Conservation (phyloP, 2,329 filamentous ascomycete species). For the Akanthomyces muscarius region DNA sequence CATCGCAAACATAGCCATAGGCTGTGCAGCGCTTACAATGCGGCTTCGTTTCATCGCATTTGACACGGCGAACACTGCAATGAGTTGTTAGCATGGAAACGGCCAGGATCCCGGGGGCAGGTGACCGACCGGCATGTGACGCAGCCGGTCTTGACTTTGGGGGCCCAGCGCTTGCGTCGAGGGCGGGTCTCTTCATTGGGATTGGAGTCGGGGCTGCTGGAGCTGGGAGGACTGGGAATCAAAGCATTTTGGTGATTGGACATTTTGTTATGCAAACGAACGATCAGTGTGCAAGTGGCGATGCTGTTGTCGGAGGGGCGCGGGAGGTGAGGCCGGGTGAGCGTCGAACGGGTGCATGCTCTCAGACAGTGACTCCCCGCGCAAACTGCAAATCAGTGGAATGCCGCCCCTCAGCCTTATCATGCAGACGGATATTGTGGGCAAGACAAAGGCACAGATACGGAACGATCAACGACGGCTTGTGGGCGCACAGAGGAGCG, state of each 20-base stretch:
- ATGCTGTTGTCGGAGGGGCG: no score
- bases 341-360: no score
- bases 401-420: no score
- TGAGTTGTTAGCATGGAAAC: background rate
- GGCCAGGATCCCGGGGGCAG: background rate
- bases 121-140: constrained; percentile 7
- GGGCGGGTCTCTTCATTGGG: background rate
- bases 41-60: constrained; percentile 12
- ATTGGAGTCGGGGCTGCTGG: background rate
- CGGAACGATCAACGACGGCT: background rate
- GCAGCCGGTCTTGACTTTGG: constrained; percentile 13
- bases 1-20: constrained; percentile 9
- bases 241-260: background rate
- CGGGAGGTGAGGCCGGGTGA: no score
- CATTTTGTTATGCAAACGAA: background rate
- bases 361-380: no score
- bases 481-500: no score
- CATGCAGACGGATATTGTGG: no score
- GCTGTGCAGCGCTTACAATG: constrained; percentile 7
- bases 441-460: no score
- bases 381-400: no score
- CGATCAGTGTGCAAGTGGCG: background rate
- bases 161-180: constrained; percentile 9
- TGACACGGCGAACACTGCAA: constrained; percentile 2
- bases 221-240: background rate